These are phyloP conservation scores for Hemisphaericaspora lyxosophila DNA, from an alignment of 1,139 yeast genomes.

Conservation along the genomic window DNA sequence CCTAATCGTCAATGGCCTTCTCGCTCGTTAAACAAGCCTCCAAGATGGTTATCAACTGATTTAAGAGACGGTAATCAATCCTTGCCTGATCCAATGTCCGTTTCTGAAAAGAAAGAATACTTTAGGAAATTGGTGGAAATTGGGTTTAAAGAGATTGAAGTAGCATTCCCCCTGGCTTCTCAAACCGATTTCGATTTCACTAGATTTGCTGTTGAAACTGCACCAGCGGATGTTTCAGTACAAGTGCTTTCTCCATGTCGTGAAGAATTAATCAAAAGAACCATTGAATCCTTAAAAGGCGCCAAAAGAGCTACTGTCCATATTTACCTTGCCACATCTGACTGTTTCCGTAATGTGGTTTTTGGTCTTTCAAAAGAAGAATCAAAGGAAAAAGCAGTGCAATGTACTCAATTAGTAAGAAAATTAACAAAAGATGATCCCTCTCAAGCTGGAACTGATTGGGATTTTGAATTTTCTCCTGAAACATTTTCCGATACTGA, in stretches of 20 bases:
- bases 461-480: conserved; percentile 49
- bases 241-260: conserved; percentile 50
- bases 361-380: conserved; percentile 44
- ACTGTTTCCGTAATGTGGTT: conserved; percentile 47
- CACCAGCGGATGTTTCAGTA: conserved; percentile 47
- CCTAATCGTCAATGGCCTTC: conserved; percentile 48
- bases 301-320: conserved; percentile 51
- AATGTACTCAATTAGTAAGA: conserved; percentile 41
- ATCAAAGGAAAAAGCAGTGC: conserved; percentile 42
- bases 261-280: conserved; percentile 44
- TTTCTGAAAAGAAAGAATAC: conserved; percentile 44
- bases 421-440: conserved; percentile 44
- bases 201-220: conserved; percentile 46
- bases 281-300: conserved; percentile 47
- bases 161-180: conserved; percentile 49
- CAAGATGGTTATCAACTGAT: conserved; percentile 52
- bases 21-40: conserved; percentile 39
- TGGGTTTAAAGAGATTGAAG: conserved; percentile 52
- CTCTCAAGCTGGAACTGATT: conserved; percentile 37
- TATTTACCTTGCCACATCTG: conserved; percentile 49
- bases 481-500: conserved; percentile 49
- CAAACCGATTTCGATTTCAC: conserved; percentile 53
- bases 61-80: conserved; percentile 52
- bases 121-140: conserved; percentile 45
- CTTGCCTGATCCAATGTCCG: conserved; percentile 51